Conservation (phyloP, 768 basidiomycete species). For the Phlegmacium glaucopus region DNA sequence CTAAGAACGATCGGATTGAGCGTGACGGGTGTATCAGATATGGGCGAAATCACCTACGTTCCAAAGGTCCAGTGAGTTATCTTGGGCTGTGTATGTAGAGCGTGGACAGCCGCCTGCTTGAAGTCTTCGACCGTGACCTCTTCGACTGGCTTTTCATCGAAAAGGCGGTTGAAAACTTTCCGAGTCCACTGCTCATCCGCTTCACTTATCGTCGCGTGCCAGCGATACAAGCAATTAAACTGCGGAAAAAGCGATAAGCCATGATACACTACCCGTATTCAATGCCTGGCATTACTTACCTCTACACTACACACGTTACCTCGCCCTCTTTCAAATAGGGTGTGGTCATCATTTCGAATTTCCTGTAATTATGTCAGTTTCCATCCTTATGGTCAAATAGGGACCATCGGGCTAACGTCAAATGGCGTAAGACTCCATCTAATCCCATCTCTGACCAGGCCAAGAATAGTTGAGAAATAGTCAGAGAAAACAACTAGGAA, state of each 20-base stretch:
- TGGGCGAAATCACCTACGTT: slow-evolving; percentile 34
- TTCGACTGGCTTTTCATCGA: slow-evolving; percentile 50
- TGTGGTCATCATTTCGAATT: slow-evolving; percentile 59
- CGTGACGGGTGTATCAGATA: neutral
- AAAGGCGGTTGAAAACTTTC: slow-evolving; percentile 45
- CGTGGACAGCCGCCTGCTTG: slow-evolving; percentile 36
- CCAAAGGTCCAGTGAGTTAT: slow-evolving; percentile 67
- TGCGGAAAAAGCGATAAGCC: slow-evolving; percentile 21
- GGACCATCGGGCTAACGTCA: slow-evolving; percentile 36
- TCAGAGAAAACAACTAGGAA: slow-evolving; percentile 67
- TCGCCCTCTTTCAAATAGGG: slow-evolving; percentile 71
- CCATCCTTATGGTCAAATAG: no score
- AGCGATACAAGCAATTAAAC: slow-evolving; percentile 83
- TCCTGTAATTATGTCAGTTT: slow-evolving; percentile 38
- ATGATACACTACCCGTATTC: neutral
- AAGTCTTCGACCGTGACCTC: slow-evolving; percentile 48
- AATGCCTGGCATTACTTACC: slow-evolving; percentile 31
- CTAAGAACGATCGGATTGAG: slow-evolving; percentile 29
- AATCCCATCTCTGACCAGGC: slow-evolving; percentile 71
- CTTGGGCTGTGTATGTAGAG: slow-evolving; percentile 41
- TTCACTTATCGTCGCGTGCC: slow-evolving; percentile 79
- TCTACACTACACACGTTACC: slow-evolving; percentile 85
- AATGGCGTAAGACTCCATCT: slow-evolving; percentile 80
- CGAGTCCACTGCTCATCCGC: slow-evolving; percentile 72
- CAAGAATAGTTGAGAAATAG: slow-evolving; percentile 78